phyloP scores from a whole-genome alignment of 2,329 filamentous ascomycete species.

The Aspergillus pseudonomiae region DNA sequence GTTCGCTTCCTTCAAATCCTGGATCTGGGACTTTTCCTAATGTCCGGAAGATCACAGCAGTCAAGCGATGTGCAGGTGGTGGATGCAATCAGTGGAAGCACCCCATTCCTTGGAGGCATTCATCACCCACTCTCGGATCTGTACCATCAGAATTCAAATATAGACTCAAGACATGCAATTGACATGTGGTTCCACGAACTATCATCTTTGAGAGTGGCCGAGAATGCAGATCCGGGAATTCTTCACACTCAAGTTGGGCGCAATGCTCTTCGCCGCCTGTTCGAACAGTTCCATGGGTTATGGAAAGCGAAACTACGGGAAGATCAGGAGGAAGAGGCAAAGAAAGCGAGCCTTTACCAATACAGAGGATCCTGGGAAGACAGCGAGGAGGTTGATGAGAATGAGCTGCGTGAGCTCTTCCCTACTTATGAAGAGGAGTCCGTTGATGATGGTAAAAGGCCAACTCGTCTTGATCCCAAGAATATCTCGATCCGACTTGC shows the following conservation, averaged over 20 bases:
- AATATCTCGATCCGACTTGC: conserved; percentile 65
- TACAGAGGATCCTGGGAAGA: conserved; percentile 79
- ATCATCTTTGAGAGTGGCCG: conserved; percentile 37
- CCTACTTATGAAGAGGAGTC: conserved; percentile 69
- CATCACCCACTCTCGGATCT: conserved; percentile 25
- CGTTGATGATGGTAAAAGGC: conserved; percentile 37
- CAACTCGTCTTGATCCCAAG: conserved; percentile 47
- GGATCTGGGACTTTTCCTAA: conserved; percentile 72
- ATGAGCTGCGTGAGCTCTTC: conserved; percentile 80
- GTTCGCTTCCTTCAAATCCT: conserved; percentile 79
- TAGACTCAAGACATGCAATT: conserved; percentile 29
- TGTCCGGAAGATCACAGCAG: conserved; percentile 30
- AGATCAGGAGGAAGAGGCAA: conserved; percentile 74
- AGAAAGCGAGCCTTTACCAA: conserved; percentile 76
- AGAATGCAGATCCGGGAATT: conserved; percentile 37
- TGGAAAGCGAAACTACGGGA: conserved; percentile 78
- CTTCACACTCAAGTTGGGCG: conserved; percentile 49
- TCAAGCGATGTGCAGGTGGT: conserved; percentile 26
- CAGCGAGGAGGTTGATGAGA: conserved; percentile 71
- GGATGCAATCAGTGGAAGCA: conserved; percentile 36
- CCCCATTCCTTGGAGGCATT: conserved; percentile 43
- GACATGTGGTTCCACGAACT: conserved; percentile 43
- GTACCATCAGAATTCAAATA: conserved; percentile 3
- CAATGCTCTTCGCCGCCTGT: conserved; percentile 63
- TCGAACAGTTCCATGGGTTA: conserved; percentile 73